Evolutionary conservation across 768 basidiomycete species (phyloP).

Genomic region (Boletus reticulatus): DNA sequence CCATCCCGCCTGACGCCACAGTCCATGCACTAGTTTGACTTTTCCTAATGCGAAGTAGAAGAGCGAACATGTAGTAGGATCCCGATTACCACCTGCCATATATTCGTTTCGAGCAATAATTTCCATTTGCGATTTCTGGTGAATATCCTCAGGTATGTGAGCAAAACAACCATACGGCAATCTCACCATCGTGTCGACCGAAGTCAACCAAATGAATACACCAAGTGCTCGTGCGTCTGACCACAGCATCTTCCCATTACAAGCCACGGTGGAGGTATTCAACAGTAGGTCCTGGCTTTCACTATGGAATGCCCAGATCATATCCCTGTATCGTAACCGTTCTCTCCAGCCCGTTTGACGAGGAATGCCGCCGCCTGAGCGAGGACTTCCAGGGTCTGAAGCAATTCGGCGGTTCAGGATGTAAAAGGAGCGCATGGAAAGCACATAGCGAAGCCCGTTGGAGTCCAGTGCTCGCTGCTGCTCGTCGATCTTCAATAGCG

Average conservation of each 20-base stretch:
- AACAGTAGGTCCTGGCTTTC: conserved; percentile 88
- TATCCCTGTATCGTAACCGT: conserved; percentile 88
- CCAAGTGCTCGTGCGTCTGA: conserved; percentile 84
- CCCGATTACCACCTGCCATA: conserved; percentile 81
- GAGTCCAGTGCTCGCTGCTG: conserved; percentile 88
- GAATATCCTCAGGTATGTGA: background rate
- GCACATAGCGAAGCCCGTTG: conserved; percentile 90
- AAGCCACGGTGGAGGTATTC: conserved; percentile 64
- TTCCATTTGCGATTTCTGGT: conserved; percentile 79
- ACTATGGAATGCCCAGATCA: conserved; percentile 96
- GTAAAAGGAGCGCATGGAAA: conserved; percentile 90
- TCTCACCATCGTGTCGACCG: conserved; percentile 73
- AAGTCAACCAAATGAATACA: conserved; percentile 84
- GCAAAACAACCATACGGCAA: background rate
- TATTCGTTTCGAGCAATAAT: conserved; percentile 90
- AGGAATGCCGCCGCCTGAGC: conserved; percentile 40
- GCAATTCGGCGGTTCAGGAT: conserved; percentile 69
- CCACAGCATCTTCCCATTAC: conserved; percentile 88
- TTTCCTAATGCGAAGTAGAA: conserved; percentile 96
- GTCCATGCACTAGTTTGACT: conserved; percentile 84
- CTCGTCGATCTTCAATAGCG: conserved; percentile 69
- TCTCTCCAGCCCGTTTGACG: conserved; percentile 58
- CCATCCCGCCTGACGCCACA: conserved; percentile 95
- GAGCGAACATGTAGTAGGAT: conserved; percentile 86
- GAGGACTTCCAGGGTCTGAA: conserved; percentile 46